A percentile compares a stretch with the other conserved stretches of the same genome.
Evolutionary conservation across 2,329 filamentous ascomycete species (phyloP).

Genomic region (Teratosphaeria destructans): DNA sequence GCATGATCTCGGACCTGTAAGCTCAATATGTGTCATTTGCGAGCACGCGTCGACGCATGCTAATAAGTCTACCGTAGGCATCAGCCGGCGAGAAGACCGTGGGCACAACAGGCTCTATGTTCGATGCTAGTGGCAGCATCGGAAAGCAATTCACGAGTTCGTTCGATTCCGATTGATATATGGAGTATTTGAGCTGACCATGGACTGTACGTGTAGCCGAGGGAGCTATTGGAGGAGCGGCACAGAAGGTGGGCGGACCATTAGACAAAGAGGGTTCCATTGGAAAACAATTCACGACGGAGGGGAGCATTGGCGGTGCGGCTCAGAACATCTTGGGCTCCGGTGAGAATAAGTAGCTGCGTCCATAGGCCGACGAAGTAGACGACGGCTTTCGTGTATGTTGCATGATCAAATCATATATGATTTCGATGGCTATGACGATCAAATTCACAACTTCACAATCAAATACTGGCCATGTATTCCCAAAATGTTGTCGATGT

Average conservation of each 20-base stretch:
- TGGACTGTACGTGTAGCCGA: conserved; percentile 6
- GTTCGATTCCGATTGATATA: neutral
- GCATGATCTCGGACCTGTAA: conserved; percentile 9
- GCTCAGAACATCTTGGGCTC: conserved; percentile 27
- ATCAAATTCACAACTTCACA: too few relatives aligned
- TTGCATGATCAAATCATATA: too few relatives aligned
- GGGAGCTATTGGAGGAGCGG: conserved; percentile 27
- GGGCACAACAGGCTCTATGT: conserved; percentile 14
- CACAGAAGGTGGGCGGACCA: conserved; percentile 29
- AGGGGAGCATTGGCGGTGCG: conserved; percentile 27
- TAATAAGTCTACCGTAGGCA: neutral
- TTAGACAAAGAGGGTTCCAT: conserved; percentile 26
- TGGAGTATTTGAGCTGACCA: neutral
- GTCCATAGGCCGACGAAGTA: neutral
- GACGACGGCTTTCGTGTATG: neutral
- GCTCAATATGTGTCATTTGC: neutral
- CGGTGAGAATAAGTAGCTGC: conserved; percentile 8
- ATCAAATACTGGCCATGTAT: too few relatives aligned
- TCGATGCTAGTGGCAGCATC: conserved; percentile 24
- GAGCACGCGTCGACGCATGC: conserved; percentile 1
- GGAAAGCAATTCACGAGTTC: conserved; percentile 26
- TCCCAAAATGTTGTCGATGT: neutral
- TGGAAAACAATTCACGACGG: conserved; percentile 29
- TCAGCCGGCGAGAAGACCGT: conserved; percentile 17
- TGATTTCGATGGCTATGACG: too few relatives aligned